Percentiles rank a stretch among this genome's conserved stretches.
Conservation (phyloP, 176 grass and related monocot genomes). For the Cenchrus purpureus region DNA sequence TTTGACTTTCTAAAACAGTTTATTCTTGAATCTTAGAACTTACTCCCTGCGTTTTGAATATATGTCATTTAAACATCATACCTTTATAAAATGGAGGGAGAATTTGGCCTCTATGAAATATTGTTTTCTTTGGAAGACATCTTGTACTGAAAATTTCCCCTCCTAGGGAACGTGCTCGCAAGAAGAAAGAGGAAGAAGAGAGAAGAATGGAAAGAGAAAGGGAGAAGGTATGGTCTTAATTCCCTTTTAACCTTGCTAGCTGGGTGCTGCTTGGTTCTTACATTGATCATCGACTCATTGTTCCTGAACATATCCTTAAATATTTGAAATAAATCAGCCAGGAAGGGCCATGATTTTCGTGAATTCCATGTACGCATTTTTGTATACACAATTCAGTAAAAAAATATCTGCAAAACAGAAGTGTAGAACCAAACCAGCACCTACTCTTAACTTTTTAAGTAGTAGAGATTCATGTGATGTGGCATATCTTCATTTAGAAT, state of each 20-base stretch:
- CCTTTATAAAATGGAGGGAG: not conserved
- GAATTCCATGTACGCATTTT: not conserved
- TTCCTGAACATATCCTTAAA: not conserved
- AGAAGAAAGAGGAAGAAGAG: constrained; percentile 99
- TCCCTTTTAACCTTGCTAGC: constrained; percentile 12
- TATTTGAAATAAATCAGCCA: not conserved
- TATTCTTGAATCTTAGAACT: not conserved
- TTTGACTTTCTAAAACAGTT: not conserved
- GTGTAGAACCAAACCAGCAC: not conserved
- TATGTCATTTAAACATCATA: not conserved
- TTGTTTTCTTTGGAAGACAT: constrained; percentile 22
- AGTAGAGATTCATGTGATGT: not conserved
- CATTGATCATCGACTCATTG: not conserved
- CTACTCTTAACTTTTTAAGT: not conserved
- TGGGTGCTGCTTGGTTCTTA: not conserved
- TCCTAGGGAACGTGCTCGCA: constrained; percentile 81
- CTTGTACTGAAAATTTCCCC: not conserved
- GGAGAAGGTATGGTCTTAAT: constrained; percentile 70
- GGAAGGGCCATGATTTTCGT: not conserved
- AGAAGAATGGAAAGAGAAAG: constrained; percentile 95
- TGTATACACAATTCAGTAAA: not conserved
- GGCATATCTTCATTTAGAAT: constrained; percentile 19
- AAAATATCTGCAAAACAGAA: not conserved
- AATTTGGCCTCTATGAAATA: not conserved
- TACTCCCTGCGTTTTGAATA: too few species aligned